Base-by-base conservation (phyloP, 495 filamentous ascomycete species). In the Penicillium antarcticum region DNA sequence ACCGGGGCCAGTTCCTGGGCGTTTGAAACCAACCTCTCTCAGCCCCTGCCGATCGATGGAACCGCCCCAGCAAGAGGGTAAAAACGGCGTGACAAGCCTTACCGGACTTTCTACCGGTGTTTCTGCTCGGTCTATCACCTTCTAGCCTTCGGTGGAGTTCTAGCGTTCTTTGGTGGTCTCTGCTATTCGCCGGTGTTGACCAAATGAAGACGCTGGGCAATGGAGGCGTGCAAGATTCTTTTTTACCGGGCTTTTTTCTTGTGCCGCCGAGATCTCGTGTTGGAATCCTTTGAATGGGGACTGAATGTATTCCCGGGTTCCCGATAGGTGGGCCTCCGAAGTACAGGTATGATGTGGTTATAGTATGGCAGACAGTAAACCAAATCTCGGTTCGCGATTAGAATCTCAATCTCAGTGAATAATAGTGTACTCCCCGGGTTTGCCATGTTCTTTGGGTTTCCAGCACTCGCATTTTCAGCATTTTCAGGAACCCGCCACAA, bases 61-160 rank as follows among this genome's bases (percentile, higher is more conserved):
- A 29, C 5, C 6, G 26, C 5, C 2, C 26, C 8, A 29, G 26
- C 26, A 10, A 29, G 6, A 29, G 47, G 29, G 21, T 23, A 47
- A 24, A 34, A 47, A 47, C 45, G 45, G 45, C 11, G 32, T 4
- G 37, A 49, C 46, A 49, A 49, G 47, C 47, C 47, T 49, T 49
- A 19, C 37, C 47, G 47, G 47, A 49, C 47, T 34, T 32, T 29
- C 33, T 29, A 38, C 47, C 47, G 47, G 38, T 49, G 47, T 41
- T 49, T 34, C 39, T 8, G 13, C n/a, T 29, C 35, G 45, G 36
- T 32, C 1, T 12, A 24, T 34, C 5, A 5, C 35, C 1, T 29
- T 37, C 26, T 10, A 17, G 14, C 14, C 36, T 19, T 41, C 44
- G 5, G 19, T 24, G 16, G 31, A 32, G 23, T 26, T 13, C 33